phyloP scores from a whole-genome alignment of 305 asterid species.

The Fraxinus velutina region DNA sequence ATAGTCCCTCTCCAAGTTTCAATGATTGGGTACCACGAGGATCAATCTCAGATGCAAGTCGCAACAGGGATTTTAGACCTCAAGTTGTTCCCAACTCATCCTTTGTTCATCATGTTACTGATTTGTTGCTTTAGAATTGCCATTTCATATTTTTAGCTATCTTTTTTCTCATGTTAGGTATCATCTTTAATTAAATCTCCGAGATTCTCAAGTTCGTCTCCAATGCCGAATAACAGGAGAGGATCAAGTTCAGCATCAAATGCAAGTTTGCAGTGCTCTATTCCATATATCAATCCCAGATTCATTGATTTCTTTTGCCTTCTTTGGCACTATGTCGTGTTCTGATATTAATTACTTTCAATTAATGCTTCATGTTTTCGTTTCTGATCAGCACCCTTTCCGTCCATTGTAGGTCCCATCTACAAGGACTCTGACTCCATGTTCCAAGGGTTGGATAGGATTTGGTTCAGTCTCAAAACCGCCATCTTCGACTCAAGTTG shows the following conservation, averaged over 20 bases:
- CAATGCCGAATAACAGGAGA: not conserved
- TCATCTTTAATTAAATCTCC: not conserved
- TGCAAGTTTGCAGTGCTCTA: not conserved
- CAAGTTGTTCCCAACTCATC: not conserved
- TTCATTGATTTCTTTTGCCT: not conserved
- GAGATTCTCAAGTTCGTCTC: not conserved
- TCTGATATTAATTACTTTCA: not conserved
- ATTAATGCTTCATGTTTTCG: not conserved
- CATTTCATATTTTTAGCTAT: not conserved
- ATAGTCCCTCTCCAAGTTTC: constrained; percentile 16
- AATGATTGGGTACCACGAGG: constrained; percentile 4
- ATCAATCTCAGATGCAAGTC: constrained; percentile 3
- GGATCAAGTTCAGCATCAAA: not conserved
- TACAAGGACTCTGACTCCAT: not conserved
- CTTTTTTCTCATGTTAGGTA: not conserved
- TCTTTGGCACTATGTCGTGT: not conserved
- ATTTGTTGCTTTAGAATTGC: not conserved
- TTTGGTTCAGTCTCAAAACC: constrained; percentile 1
- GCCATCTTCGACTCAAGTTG: not conserved
- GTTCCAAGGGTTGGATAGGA: not conserved
- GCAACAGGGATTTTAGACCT: not conserved
- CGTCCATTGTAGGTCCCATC: constrained; percentile 6
- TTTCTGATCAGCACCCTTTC: not conserved
- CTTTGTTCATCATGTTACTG: not conserved
- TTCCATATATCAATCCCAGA: not conserved